Percentiles rank a stretch among this genome's conserved stretches.
These are phyloP conservation scores for Amesomyces nigricolor DNA, from an alignment of 2,329 filamentous ascomycete species.

Conservation along the genomic window DNA sequence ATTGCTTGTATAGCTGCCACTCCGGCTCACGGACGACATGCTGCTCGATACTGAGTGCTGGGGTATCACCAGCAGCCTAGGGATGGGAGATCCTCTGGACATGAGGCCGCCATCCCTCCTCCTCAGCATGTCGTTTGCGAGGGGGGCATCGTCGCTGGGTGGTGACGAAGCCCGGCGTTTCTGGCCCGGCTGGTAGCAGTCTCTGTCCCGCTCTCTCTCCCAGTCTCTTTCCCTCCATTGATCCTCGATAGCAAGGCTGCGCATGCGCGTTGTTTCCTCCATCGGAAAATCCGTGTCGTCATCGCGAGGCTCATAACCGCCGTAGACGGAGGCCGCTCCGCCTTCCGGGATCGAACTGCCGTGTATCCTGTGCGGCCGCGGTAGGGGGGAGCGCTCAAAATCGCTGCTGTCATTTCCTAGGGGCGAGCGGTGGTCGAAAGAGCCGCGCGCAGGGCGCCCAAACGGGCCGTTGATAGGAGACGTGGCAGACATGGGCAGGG, in stretches of 20 bases:
- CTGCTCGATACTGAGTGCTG: slow-evolving; percentile 43
- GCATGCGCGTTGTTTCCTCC: slow-evolving; percentile 40
- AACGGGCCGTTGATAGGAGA: slow-evolving; percentile 44
- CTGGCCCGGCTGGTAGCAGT: slow-evolving; percentile 40
- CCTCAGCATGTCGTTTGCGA: slow-evolving; percentile 40
- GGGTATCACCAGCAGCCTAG: slow-evolving; percentile 43
- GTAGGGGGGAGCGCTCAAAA: slow-evolving; percentile 43
- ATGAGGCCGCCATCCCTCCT: slow-evolving; percentile 40
- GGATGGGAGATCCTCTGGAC: slow-evolving; percentile 48
- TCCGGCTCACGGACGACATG: slow-evolving; percentile 40
- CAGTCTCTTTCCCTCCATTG: slow-evolving; percentile 22
- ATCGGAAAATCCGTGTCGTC: slow-evolving; percentile 43
- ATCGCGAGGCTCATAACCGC: slow-evolving; percentile 45
- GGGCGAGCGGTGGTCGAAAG: slow-evolving; percentile 39
- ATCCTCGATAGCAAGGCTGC: slow-evolving; percentile 43
- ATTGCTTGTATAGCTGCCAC: slow-evolving; percentile 44
- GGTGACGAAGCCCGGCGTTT: slow-evolving; percentile 55
- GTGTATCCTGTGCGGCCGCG: slow-evolving; percentile 44
- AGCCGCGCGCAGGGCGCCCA: slow-evolving; percentile 30
- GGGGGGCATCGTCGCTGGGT: slow-evolving; percentile 41
- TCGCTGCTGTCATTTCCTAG: slow-evolving; percentile 38
- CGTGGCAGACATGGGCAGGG: slow-evolving; percentile 40
- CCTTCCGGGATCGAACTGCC: slow-evolving; percentile 43
- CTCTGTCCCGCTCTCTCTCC: slow-evolving; percentile 21
- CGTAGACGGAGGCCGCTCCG: slow-evolving; percentile 39